These are phyloP conservation scores for Coleophoma eucalyptorum DNA, from an alignment of 2,329 filamentous ascomycete species.

Conservation along the genomic window DNA sequence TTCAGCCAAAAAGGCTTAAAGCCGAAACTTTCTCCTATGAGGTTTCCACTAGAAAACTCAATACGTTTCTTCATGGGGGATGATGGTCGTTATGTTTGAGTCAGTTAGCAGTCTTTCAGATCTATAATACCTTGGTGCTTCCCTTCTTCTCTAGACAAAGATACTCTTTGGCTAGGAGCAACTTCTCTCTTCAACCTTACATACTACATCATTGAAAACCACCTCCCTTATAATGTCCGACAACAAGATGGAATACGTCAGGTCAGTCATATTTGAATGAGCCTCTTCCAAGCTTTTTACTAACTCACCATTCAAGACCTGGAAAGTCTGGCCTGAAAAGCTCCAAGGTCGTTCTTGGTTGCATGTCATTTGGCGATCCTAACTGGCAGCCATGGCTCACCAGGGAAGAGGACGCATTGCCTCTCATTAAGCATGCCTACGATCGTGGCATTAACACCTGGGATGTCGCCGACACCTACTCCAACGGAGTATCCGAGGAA, in stretches of 20 bases:
- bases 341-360: constrained; percentile 48
- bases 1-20: too few species aligned
- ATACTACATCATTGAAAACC: too few species aligned
- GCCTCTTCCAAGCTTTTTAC: not conserved
- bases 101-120: too few species aligned
- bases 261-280: not conserved
- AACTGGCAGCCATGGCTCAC: constrained; percentile 45
- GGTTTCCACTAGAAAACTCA: too few species aligned
- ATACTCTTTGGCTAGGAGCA: too few species aligned
- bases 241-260: not conserved
- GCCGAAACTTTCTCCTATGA: too few species aligned
- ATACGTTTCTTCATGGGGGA: too few species aligned
- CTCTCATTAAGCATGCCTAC: constrained; percentile 51
- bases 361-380: constrained; percentile 43
- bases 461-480: constrained; percentile 55
- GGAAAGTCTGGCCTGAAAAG: constrained; percentile 49
- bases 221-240: too few species aligned
- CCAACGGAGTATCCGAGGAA: constrained; percentile 51
- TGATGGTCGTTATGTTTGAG: too few species aligned
- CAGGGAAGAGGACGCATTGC: constrained; percentile 42
- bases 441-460: constrained; percentile 51
- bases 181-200: too few species aligned
- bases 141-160: too few species aligned
- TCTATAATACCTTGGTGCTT: too few species aligned
- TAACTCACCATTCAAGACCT: constrained; percentile 19